phyloP scores from a whole-genome alignment of 306 rosid genomes.

The Cucurbita moschata region DNA sequence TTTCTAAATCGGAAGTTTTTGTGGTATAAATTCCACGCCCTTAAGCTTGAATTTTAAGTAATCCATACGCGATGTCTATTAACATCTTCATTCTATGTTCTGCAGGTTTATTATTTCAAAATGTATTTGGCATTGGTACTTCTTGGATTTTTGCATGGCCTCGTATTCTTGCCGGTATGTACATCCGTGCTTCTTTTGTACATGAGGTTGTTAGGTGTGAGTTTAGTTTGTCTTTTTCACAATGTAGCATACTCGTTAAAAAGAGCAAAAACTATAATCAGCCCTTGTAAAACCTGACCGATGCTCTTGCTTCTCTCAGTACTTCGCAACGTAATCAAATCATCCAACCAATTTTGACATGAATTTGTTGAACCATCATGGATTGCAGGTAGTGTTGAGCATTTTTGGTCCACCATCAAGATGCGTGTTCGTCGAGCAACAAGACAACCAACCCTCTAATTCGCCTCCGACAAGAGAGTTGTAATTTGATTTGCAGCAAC shows the following conservation, averaged over 20 bases:
- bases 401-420: conserved; percentile 92
- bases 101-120: conserved; percentile 91
- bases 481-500: background rate
- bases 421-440: conserved; percentile 30
- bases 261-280: background rate
- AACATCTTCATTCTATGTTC: conserved; percentile 9
- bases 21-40: conserved; percentile 47
- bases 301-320: too few relatives aligned
- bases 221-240: background rate
- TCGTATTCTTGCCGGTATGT: conserved; percentile 87
- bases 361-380: background rate
- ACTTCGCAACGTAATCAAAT: background rate
- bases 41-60: background rate
- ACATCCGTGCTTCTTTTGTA: background rate
- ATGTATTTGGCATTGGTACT: conserved; percentile 90
- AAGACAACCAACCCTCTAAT: conserved; percentile 37
- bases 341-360: background rate
- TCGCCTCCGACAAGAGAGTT: conserved; percentile 23
- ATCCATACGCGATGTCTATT: background rate
- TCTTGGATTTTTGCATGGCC: conserved; percentile 94
- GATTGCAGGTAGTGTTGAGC: conserved; percentile 70
- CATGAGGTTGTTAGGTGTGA: background rate
- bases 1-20: conserved; percentile 93
- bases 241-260: background rate
- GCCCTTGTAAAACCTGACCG: background rate